Base-by-base conservation (phyloP, 148 eudicot genomes). In the Silene latifolia region DNA sequence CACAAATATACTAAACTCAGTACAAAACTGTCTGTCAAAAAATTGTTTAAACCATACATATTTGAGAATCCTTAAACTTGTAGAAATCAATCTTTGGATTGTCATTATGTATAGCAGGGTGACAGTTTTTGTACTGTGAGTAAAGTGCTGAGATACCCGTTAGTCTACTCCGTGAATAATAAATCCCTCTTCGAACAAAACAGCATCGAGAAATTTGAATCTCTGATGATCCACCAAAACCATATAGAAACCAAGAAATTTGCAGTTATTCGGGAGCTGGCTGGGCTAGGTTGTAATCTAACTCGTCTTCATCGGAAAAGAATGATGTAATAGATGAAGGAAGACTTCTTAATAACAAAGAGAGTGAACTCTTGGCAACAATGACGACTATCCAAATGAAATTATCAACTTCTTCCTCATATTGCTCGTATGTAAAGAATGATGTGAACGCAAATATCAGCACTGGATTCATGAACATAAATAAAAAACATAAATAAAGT, bases 341-440 rank as follows among this genome's bases (percentile, higher is more conserved):
- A 76, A 80, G 83, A 72, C 77, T 72, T 72, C 74, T 77, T 67
- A 80, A 14, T 69, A 80, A 72, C 64, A 80, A 72, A 17, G 64
- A 27, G 69, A 60, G 44, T 47, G 44, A 72, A 66, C 76, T 72
- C 80, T 76, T 80, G 19, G 65, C 63, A 66, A 67, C 27, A 35
- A 67, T 67, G 29, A 24, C 17, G 27, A 67, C 12, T 54, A 80
- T 63, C 76, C 73, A 59, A 51, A 76, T 27, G 48, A 35, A 29
- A 13, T 25, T 59, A 48, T 80, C 83, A 10, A 80, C 67, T 81
- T 88, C 89, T 53, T 81, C 88, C 73, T 95, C 93, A 18, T 92
- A 89, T 90, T 95, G 99, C 85, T 95, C 97, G 65, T 90, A 95
- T 74, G 86, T 84, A 74, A 84, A 90, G 84, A 93, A 89, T 11